These are phyloP conservation scores for Talaromyces borbonicus DNA, from an alignment of 495 filamentous ascomycete species.

Conservation along the genomic window DNA sequence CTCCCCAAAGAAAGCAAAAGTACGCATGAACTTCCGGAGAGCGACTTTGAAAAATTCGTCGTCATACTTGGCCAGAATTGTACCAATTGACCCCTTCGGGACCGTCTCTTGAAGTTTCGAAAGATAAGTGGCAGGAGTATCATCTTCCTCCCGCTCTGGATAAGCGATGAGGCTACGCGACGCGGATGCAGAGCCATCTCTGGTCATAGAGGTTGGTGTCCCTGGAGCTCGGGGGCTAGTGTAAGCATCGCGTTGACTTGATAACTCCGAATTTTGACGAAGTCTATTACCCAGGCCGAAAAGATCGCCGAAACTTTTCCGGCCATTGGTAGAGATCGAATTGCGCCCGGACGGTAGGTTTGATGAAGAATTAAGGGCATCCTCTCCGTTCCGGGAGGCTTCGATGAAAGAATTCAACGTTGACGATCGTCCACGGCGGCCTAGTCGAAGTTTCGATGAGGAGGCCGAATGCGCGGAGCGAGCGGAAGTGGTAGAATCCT, in stretches of 20 bases:
- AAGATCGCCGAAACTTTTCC: conserved; percentile 84
- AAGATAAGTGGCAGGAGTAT: conserved; percentile 85
- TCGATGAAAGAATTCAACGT: conserved; percentile 69
- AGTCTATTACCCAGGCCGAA: conserved; percentile 65
- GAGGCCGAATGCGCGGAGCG: conserved; percentile 69
- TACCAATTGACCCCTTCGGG: conserved; percentile 68
- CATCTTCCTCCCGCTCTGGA: conserved; percentile 74
- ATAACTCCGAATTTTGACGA: conserved; percentile 65
- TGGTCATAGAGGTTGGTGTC: conserved; percentile 55
- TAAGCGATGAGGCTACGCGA: conserved; percentile 51
- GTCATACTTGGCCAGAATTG: conserved; percentile 68
- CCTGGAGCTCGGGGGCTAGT: conserved; percentile 40
- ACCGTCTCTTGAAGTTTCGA: conserved; percentile 69
- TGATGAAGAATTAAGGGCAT: conserved; percentile 48
- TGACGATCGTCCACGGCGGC: conserved; percentile 64
- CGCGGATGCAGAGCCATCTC: conserved; percentile 64
- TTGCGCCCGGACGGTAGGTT: conserved; percentile 53
- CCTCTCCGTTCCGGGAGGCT: conserved; percentile 29
- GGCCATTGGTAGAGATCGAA: conserved; percentile 71
- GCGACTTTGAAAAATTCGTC: conserved; percentile 77
- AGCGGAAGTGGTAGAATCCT: conserved; percentile 55
- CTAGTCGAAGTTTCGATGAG: conserved; percentile 37
- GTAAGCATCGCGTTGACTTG: conserved; percentile 51
- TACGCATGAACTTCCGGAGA: conserved; percentile 86
- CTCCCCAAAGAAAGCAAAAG: conserved; percentile 88